phyloP scores from a whole-genome alignment of 177 flowering plant genomes.

The Vitis hybrid region DNA sequence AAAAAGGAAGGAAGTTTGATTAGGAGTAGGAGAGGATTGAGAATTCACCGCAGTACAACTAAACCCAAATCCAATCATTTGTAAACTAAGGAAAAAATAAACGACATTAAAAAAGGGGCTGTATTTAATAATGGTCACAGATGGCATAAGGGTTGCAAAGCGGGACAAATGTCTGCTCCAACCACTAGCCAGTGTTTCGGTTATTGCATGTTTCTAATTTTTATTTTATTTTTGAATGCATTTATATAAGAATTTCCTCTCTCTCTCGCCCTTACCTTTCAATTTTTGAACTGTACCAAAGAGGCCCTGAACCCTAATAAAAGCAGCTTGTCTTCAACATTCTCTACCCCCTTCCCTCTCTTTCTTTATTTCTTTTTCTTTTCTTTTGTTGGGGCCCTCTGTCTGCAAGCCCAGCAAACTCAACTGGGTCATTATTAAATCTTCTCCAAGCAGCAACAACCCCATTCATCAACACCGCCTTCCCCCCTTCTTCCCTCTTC shows the following conservation, averaged over 20 bases:
- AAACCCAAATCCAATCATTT: neutral
- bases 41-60: neutral
- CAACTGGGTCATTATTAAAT: constrained; percentile 14
- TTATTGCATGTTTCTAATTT: neutral
- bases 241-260: constrained; percentile 1
- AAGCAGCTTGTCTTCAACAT: constrained; percentile 40
- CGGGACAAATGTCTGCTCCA: constrained; percentile 29
- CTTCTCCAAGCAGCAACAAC: constrained; percentile 16
- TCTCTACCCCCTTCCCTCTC: constrained; percentile 14
- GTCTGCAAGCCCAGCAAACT: constrained; percentile 21
- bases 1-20: neutral
- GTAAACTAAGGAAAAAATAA: neutral
- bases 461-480: neutral
- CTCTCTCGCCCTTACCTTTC: neutral
- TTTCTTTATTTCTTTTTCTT: constrained; percentile 5
- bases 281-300: constrained; percentile 21
- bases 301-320: constrained; percentile 41
- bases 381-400: constrained; percentile 26
- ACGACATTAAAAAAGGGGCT: neutral
- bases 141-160: constrained; percentile 30
- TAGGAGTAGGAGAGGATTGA: neutral
- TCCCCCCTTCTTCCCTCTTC: neutral
- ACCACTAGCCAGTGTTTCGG: constrained; percentile 23
- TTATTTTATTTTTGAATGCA: too few relatives aligned
- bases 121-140: constrained; percentile 10